Conservation (phyloP, 139 green algal species). For the Micromonas pusilla region DNA sequence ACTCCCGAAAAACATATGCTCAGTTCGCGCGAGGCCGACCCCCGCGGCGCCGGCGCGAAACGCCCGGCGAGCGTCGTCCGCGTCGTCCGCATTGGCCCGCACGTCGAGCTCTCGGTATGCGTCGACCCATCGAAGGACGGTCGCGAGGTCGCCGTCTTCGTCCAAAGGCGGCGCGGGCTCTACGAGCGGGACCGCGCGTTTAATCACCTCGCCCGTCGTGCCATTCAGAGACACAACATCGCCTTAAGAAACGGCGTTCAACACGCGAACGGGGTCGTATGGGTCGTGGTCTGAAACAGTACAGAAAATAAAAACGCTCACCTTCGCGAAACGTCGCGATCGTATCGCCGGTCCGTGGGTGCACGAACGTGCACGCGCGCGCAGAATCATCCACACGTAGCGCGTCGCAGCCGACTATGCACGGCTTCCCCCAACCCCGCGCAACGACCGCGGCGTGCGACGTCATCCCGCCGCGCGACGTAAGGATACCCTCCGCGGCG, state of each 20-base stretch:
- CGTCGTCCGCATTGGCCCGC: slow-evolving; percentile 78
- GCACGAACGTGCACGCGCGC: not conserved
- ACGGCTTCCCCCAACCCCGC: slow-evolving; percentile 87
- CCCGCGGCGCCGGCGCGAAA: slow-evolving; percentile 68
- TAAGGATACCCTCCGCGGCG: slow-evolving; percentile 73
- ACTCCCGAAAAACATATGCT: slow-evolving; percentile 66
- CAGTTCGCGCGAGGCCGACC: slow-evolving; percentile 77
- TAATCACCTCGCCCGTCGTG: slow-evolving; percentile 34
- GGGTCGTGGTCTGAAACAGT: no score
- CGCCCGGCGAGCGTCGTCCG: slow-evolving; percentile 46
- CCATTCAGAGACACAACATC: slow-evolving; percentile 34
- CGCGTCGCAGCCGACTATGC: slow-evolving; percentile 56
- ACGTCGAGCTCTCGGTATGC: slow-evolving; percentile 45
- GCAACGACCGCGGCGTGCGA: slow-evolving; percentile 79
- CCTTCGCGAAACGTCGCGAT: not conserved
- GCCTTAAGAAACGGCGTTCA: no score
- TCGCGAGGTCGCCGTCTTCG: slow-evolving; percentile 49
- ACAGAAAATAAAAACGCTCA: no score
- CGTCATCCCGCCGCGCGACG: slow-evolving; percentile 75
- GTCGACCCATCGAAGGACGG: slow-evolving; percentile 81
- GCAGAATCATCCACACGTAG: no score
- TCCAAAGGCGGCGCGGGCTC: slow-evolving; percentile 50
- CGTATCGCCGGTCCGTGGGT: not conserved
- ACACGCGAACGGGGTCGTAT: no score
- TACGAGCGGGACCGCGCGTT: slow-evolving; percentile 37